Base-by-base conservation (phyloP, 164 flowering plant species). In the Piper betle region DNA sequence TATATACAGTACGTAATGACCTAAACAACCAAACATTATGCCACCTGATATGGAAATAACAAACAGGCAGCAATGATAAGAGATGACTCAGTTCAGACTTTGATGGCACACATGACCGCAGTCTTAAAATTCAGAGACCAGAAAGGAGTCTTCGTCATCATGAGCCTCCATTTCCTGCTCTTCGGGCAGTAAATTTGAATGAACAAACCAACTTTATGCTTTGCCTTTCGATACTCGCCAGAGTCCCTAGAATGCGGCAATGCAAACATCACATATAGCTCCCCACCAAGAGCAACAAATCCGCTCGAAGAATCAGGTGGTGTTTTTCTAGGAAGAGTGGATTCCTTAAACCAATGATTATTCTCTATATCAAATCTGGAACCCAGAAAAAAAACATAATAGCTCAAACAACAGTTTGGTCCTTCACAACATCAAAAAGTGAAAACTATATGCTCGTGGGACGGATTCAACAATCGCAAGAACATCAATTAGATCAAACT, bases 151-250 rank as follows among this genome's bases (percentile, higher is more conserved):
- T 71, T 85, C 15, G 87, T 72, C 48, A 71, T 41, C 8, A 85
- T 61, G 25, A 76, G 76, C 73, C 88, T 79, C 97, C 97, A 91
- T 25, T 74, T 76, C 72, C 72, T 85, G 67, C 57, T 82, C 65
- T 60, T 69, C 13, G 94, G 96, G 69, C 79, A 19, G 66, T 91
- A 88, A 55, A 84, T 82, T 67, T 91, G 94, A 61, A 82, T 70
- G 57, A 72, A 67, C 65, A 88, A 54, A 0, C 79, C 63, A 19
- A 68, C 65, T 69, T 72, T 81, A 68, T 65, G 82, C 19, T 82
- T 65, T 10, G 78, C 60, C 68, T 81, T 77, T 39, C 77, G 67
- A 7, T 64, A 54, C 60, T 79, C 85, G 0, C 63, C 42, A 19
- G 69, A 59, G 37, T 74, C 42, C 52, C 4, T 7, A 9, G n/a